Evolutionary conservation across 2,329 filamentous ascomycete species (phyloP).

Genomic region (Xylaria polymorpha): DNA sequence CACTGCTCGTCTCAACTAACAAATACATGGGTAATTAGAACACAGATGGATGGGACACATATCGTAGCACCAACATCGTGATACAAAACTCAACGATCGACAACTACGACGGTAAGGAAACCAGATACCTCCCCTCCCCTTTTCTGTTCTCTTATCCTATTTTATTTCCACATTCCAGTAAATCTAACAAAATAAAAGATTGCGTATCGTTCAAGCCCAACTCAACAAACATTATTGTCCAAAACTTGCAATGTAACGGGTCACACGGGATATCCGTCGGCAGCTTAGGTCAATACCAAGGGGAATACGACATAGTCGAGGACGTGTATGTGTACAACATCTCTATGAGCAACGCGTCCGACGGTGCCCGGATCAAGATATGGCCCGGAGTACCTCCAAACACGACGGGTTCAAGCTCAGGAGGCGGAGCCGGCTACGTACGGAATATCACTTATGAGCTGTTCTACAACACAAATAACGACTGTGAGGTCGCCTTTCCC

Average conservation of each 20-base stretch:
- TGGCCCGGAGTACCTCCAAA: slow-evolving; percentile 61
- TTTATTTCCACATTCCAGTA: too few species aligned
- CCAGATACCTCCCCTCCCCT: not conserved
- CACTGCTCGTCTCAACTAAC: not conserved
- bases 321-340: slow-evolving; percentile 65
- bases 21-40: slow-evolving; percentile 58
- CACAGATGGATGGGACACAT: slow-evolving; percentile 72
- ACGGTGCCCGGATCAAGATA: slow-evolving; percentile 73
- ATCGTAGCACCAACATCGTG: slow-evolving; percentile 68
- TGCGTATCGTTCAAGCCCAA: slow-evolving; percentile 74
- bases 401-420: slow-evolving; percentile 65
- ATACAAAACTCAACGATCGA: slow-evolving; percentile 73
- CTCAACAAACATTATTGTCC: slow-evolving; percentile 67
- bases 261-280: slow-evolving; percentile 72
- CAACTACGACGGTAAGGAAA: slow-evolving; percentile 68
- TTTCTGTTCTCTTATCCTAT: not conserved
- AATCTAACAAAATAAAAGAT: slow-evolving; percentile 51
- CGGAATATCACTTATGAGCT: slow-evolving; percentile 71
- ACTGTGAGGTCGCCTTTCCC: slow-evolving; percentile 52
- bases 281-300: slow-evolving; percentile 68
- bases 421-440: slow-evolving; percentile 69
- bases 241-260: slow-evolving; percentile 70
- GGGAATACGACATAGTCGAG: slow-evolving; percentile 68
- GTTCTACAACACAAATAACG: slow-evolving; percentile 67
- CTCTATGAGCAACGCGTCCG: slow-evolving; percentile 61